Evolutionary conservation across 2,329 filamentous ascomycete species (phyloP).

Genomic region (Dothiorella sarmentorum): DNA sequence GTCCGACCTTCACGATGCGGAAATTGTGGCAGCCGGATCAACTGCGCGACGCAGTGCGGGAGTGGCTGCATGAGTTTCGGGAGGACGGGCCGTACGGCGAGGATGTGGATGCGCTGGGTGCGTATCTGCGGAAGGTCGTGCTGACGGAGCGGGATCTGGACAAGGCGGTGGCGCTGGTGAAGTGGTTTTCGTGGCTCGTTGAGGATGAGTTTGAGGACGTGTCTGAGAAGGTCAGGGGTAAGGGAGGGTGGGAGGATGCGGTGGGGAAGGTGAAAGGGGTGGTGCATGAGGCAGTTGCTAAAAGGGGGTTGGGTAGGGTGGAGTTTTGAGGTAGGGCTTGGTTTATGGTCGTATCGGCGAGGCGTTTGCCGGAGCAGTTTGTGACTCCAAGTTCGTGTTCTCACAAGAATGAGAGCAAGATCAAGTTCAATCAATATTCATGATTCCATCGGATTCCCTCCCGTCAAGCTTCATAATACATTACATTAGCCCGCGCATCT

Average conservation of each 20-base stretch:
- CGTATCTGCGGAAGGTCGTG: constrained; percentile 71
- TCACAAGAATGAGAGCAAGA: too few relatives aligned
- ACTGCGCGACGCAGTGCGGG: constrained; percentile 68
- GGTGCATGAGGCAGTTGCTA: constrained; percentile 42
- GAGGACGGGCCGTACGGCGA: constrained; percentile 72
- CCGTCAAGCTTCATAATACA: too few relatives aligned
- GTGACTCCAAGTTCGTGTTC: too few relatives aligned
- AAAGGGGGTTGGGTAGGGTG: constrained; percentile 46
- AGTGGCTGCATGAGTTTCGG: constrained; percentile 72
- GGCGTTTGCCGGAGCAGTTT: too few relatives aligned
- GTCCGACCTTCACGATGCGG: constrained; percentile 60
- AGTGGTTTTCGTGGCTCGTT: constrained; percentile 56
- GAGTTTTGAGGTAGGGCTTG: constrained; percentile 30
- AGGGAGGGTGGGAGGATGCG: constrained; percentile 34
- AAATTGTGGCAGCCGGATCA: constrained; percentile 57
- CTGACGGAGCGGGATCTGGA: constrained; percentile 71
- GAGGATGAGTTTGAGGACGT: constrained; percentile 24
- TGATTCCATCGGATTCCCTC: background rate
- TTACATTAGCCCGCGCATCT: too few relatives aligned
- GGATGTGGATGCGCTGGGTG: constrained; percentile 71
- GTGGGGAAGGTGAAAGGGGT: constrained; percentile 39
- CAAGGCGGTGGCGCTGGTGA: constrained; percentile 67
- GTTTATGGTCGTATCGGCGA: too few relatives aligned
- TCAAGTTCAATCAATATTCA: background rate
- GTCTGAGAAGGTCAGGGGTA: constrained; percentile 8